These are phyloP conservation scores for Starmerella sp. DNA, from an alignment of 805 yeast genomes.

Conservation along the genomic window DNA sequence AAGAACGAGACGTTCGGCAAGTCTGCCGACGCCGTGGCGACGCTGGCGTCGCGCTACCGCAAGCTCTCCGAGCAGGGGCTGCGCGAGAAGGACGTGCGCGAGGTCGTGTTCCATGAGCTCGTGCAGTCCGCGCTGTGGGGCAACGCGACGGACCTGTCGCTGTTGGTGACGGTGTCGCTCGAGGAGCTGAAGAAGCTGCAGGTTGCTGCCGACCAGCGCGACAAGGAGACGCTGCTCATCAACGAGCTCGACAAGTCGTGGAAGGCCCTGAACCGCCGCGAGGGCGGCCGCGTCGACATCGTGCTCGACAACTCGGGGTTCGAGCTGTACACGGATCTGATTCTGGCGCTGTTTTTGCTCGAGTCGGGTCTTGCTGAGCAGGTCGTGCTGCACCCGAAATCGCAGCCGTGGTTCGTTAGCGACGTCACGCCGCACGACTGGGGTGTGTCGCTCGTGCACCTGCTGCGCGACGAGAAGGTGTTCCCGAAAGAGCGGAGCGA, in stretches of 20 bases:
- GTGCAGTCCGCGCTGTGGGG: constrained; percentile 93
- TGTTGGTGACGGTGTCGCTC: constrained; percentile 56
- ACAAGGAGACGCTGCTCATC: constrained; percentile 62
- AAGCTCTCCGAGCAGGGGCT: constrained; percentile 25
- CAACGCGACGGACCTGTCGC: constrained; percentile 87
- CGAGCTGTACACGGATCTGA: constrained; percentile 80
- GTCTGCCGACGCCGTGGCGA: constrained; percentile 67
- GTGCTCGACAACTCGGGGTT: constrained; percentile 92
- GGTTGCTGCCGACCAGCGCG: constrained; percentile 70
- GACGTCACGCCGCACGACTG: constrained; percentile 86
- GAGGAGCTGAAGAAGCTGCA: constrained; percentile 87
- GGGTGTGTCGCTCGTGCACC: constrained; percentile 39
- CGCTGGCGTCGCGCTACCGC: constrained; percentile 57
- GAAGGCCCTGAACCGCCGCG: constrained; percentile 28
- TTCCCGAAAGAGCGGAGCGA: constrained; percentile 41
- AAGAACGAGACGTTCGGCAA: constrained; percentile 67
- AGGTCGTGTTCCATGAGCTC: constrained; percentile 65
- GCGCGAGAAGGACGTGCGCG: constrained; percentile 30
- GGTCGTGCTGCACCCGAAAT: constrained; percentile 76
- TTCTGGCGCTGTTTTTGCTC: constrained; percentile 52
- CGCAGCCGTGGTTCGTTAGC: constrained; percentile 94
- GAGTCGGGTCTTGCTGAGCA: constrained; percentile 55
- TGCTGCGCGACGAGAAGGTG: constrained; percentile 41
- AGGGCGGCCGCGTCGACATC: constrained; percentile 53
- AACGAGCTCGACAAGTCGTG: constrained; percentile 68